Percentiles rank a stretch among this genome's conserved stretches.
Evolutionary conservation across 768 basidiomycete genomes (phyloP).

Genomic region (Strobilomyces confusus): DNA sequence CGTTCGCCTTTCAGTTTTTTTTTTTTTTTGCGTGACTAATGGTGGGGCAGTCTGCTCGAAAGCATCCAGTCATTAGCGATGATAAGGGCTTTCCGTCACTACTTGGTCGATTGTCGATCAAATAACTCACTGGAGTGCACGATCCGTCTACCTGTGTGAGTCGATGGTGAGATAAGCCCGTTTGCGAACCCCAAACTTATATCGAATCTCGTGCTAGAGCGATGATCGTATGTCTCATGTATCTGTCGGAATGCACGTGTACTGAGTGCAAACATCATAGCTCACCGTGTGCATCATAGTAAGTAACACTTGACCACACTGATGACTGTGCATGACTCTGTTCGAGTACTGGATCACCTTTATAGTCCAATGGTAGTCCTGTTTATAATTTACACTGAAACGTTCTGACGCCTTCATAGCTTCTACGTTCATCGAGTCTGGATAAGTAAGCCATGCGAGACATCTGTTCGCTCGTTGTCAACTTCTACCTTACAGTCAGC

Average conservation of each 20-base stretch:
- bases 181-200: neutral
- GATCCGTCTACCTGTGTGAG: slow-evolving; percentile 5
- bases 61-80: neutral
- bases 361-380: slow-evolving; percentile 17
- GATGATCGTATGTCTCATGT: neutral
- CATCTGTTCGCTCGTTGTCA: neutral
- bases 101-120: slow-evolving; percentile 12
- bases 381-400: neutral
- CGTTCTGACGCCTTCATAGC: slow-evolving; percentile 5
- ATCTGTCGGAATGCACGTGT: neutral
- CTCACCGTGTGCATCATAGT: neutral
- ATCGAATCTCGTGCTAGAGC: neutral
- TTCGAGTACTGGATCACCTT: slow-evolving; percentile 19
- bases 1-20: neutral
- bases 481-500: slow-evolving; percentile 12
- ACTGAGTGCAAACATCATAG: slow-evolving; percentile 3
- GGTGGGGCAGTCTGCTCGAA: slow-evolving; percentile 7
- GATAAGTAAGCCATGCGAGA: slow-evolving; percentile 25
- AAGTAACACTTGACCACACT: neutral
- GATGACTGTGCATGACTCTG: neutral
- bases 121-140: neutral
- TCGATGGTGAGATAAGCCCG: neutral
- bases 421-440: slow-evolving; percentile 27
- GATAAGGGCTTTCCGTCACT: neutral
- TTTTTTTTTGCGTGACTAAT: neutral